Conservation (phyloP, 805 yeast genomes). For the Nakazawaea ernobii region DNA sequence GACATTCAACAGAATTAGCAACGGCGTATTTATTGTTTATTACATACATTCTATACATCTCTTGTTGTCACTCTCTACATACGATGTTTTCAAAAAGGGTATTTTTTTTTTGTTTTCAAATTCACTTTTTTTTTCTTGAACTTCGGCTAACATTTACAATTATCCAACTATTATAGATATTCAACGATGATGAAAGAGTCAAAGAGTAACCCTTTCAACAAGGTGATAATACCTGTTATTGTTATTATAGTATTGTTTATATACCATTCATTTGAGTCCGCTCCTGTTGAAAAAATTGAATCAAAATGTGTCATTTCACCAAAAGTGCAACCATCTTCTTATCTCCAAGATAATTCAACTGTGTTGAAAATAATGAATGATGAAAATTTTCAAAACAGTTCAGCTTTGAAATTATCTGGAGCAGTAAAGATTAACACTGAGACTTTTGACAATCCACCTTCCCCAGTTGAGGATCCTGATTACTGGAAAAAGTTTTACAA, state of each 20-base stretch:
- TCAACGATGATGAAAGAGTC: too few relatives aligned
- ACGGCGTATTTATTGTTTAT: too few relatives aligned
- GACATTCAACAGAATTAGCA: too few relatives aligned
- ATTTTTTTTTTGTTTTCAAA: too few relatives aligned
- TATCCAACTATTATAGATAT: too few relatives aligned
- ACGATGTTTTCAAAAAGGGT: too few relatives aligned
- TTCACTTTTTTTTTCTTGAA: too few relatives aligned
- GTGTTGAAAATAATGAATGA: slow-evolving; percentile 29
- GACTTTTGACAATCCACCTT: slow-evolving; percentile 34
- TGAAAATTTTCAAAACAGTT: slow-evolving; percentile 24
- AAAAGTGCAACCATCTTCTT: slow-evolving; percentile 21
- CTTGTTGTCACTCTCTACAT: too few relatives aligned
- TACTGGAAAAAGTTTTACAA: slow-evolving; percentile 30
- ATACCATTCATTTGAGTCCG: neutral
- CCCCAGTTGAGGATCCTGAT: slow-evolving; percentile 33
- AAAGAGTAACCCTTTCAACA: too few relatives aligned
- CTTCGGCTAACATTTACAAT: too few relatives aligned
- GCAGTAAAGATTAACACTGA: slow-evolving; percentile 52
- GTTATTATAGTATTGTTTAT: neutral
- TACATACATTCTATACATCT: too few relatives aligned
- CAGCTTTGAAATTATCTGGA: slow-evolving; percentile 37
- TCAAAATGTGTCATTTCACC: slow-evolving; percentile 17
- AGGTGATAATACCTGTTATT: neutral
- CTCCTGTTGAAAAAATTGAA: neutral
- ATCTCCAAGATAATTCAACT: slow-evolving; percentile 24